These are phyloP conservation scores for Xylona heveae DNA, from an alignment of 495 filamentous ascomycete genomes.

Conservation along the genomic window DNA sequence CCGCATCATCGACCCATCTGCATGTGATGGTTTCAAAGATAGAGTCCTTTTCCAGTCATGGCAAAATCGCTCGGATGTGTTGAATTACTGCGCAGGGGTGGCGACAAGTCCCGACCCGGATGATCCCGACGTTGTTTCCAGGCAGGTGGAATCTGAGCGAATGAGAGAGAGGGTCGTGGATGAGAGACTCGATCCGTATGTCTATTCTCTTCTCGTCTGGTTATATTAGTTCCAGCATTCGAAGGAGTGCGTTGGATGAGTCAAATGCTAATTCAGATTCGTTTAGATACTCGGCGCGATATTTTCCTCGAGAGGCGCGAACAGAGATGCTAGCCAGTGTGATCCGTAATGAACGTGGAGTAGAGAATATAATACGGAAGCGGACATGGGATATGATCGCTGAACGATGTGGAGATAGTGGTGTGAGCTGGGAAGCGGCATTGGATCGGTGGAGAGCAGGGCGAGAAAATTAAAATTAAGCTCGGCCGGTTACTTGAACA, in stretches of 20 bases:
- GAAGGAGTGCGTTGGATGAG: too few relatives aligned
- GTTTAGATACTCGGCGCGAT: slow-evolving; percentile 75
- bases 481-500: too few relatives aligned
- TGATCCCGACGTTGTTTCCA: slow-evolving; percentile 55
- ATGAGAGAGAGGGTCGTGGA: slow-evolving; percentile 61
- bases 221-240: too few relatives aligned
- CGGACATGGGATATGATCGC: slow-evolving; percentile 68
- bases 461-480: neutral
- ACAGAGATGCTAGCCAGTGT: slow-evolving; percentile 63
- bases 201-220: too few relatives aligned
- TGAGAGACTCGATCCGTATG: slow-evolving; percentile 79
- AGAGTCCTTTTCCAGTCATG: slow-evolving; percentile 73
- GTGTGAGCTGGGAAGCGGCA: slow-evolving; percentile 37
- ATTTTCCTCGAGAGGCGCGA: slow-evolving; percentile 62
- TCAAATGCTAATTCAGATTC: too few relatives aligned
- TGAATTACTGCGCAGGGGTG: slow-evolving; percentile 78
- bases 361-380: slow-evolving; percentile 70
- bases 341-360: slow-evolving; percentile 62
- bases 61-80: slow-evolving; percentile 64
- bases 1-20: slow-evolving; percentile 29
- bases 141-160: slow-evolving; percentile 45
- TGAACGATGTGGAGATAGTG: slow-evolving; percentile 47
- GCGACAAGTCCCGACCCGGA: slow-evolving; percentile 74
- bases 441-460: slow-evolving; percentile 29
- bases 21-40: slow-evolving; percentile 55